Evolutionary conservation across 1,284 basidiomycete genomes (phyloP).

Genomic region (Ganoderma resinaceum): DNA sequence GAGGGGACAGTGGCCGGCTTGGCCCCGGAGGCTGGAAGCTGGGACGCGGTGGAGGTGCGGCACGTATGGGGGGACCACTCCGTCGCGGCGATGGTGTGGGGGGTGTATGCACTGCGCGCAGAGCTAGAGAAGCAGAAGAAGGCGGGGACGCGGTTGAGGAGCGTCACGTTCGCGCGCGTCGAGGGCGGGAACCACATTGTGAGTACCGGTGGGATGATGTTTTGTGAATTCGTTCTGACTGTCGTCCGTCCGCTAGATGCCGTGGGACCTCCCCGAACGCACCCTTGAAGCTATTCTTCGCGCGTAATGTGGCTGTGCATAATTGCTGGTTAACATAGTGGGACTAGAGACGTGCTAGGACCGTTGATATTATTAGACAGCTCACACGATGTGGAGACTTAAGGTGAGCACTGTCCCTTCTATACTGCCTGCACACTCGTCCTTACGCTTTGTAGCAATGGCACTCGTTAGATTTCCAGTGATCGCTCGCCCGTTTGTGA

Average conservation of each 20-base stretch:
- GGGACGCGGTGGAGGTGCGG: slow-evolving; percentile 16
- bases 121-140: neutral
- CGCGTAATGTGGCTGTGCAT: neutral
- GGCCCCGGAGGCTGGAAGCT: slow-evolving; percentile 6
- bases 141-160: neutral
- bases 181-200: slow-evolving; percentile 10
- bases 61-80: slow-evolving; percentile 24
- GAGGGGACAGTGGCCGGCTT: neutral
- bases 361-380: too few relatives aligned
- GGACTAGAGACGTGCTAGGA: too few relatives aligned
- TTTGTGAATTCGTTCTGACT: neutral
- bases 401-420: too few relatives aligned
- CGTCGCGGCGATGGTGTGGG: neutral
- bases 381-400: too few relatives aligned
- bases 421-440: too few relatives aligned
- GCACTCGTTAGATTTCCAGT: too few relatives aligned
- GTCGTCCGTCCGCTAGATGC: neutral
- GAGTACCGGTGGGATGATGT: neutral
- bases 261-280: slow-evolving; percentile 2
- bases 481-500: too few relatives aligned
- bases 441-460: too few relatives aligned
- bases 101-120: neutral
- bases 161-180: neutral
- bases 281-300: neutral
- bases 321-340: neutral